phyloP scores from a whole-genome alignment of 2,329 filamentous ascomycete genomes.

The Cladosporium colombiae region DNA sequence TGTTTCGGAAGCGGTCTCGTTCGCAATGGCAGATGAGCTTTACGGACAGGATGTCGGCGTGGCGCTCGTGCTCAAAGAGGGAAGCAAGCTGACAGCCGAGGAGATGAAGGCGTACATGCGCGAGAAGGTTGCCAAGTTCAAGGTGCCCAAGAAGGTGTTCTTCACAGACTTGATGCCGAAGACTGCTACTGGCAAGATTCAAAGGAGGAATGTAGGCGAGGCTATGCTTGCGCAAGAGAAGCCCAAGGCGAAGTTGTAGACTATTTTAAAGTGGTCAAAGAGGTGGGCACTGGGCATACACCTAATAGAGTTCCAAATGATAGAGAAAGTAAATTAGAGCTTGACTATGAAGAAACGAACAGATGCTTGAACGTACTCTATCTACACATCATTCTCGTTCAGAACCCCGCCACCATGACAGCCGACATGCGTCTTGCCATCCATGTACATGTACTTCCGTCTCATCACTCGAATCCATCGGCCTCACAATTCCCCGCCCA shows the following conservation, averaged over 20 bases:
- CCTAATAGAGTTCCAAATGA: not conserved
- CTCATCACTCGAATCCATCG: not conserved
- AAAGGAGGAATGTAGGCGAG: slow-evolving; percentile 82
- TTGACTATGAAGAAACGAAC: not conserved
- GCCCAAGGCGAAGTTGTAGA: slow-evolving; percentile 22
- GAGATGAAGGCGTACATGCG: slow-evolving; percentile 69
- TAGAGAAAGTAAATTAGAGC: slow-evolving; percentile 5
- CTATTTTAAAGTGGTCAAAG: not conserved
- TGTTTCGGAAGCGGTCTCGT: slow-evolving; percentile 77
- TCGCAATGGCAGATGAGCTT: slow-evolving; percentile 78
- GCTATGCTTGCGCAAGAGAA: slow-evolving; percentile 63
- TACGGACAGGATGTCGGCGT: slow-evolving; percentile 82
- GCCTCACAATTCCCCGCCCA: not conserved
- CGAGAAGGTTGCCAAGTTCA: slow-evolving; percentile 76
- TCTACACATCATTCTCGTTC: not conserved
- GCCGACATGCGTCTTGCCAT: not conserved
- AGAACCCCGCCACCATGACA: not conserved
- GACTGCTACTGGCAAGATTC: slow-evolving; percentile 84
- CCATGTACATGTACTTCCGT: not conserved
- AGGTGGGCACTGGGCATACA: not conserved
- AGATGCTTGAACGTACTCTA: not conserved
- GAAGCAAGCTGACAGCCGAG: slow-evolving; percentile 54
- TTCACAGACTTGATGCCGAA: slow-evolving; percentile 85
- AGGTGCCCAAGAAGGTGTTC: slow-evolving; percentile 82
- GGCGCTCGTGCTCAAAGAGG: slow-evolving; percentile 72